Evolutionary conservation across 208 protist genomes (phyloP).

Genomic region (Crithidia expoeki): DNA sequence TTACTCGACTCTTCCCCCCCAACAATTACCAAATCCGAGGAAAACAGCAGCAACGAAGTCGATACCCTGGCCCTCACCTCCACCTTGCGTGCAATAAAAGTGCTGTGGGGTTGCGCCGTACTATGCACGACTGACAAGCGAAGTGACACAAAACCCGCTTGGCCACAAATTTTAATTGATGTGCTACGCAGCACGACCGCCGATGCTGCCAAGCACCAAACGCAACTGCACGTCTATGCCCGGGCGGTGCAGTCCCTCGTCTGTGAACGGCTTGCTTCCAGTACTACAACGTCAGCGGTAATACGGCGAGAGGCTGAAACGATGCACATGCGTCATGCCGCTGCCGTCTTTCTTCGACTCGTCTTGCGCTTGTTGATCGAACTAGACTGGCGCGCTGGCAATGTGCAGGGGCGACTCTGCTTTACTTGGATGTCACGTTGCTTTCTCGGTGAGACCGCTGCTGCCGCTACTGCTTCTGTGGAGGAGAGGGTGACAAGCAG

Average conservation of each 20-base stretch:
- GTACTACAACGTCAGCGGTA: background rate
- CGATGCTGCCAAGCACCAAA: slow-evolving; percentile 15
- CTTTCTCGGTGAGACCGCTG: slow-evolving; percentile 24
- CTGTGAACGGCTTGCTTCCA: slow-evolving; percentile 7
- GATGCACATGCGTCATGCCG: slow-evolving; percentile 18
- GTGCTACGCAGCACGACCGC: slow-evolving; percentile 18
- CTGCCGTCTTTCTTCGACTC: slow-evolving; percentile 18
- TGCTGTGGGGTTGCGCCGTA: slow-evolving; percentile 26
- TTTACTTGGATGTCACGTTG: slow-evolving; percentile 22
- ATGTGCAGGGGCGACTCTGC: slow-evolving; percentile 18
- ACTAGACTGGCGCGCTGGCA: slow-evolving; percentile 31
- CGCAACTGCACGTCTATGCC: slow-evolving; percentile 19
- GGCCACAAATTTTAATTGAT: slow-evolving; percentile 22
- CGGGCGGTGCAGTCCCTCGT: slow-evolving; percentile 20
- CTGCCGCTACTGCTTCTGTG: background rate
- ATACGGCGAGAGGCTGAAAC: slow-evolving; percentile 8
- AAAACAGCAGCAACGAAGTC: background rate
- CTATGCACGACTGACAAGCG: background rate
- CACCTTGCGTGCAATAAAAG: slow-evolving; percentile 16
- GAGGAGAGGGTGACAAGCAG: background rate
- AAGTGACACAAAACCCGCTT: background rate
- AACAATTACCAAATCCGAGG: background rate
- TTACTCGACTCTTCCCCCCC: background rate
- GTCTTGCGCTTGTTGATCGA: slow-evolving; percentile 19
- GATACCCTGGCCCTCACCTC: background rate